phyloP scores from a whole-genome alignment of 345 rosid genomes.

The Aegle marmelos region DNA sequence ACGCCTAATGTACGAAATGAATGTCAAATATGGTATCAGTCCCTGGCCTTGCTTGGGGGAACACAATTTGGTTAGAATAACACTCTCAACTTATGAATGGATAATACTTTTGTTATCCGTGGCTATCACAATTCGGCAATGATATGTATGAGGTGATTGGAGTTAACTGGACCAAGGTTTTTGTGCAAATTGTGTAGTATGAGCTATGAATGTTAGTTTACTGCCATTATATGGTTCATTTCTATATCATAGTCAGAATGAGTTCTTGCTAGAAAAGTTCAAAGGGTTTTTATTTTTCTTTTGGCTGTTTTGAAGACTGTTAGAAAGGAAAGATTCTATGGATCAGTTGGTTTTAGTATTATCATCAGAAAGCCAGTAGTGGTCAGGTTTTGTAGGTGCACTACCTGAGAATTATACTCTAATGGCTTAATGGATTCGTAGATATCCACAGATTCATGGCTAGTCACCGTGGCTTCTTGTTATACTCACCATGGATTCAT shows the following conservation, averaged over 20 bases:
- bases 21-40: background rate
- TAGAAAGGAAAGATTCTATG: background rate
- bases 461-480: no score
- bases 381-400: background rate
- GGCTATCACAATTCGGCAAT: background rate
- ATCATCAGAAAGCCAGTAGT: background rate
- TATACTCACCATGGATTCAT: no score
- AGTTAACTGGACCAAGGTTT: background rate
- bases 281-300: background rate
- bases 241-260: background rate
- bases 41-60: background rate
- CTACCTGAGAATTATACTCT: background rate
- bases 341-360: background rate
- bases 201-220: background rate
- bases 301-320: background rate
- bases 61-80: background rate
- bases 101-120: no score
- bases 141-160: background rate
- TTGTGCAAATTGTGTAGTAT: background rate
- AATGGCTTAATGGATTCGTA: background rate
- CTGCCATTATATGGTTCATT: background rate
- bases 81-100: background rate
- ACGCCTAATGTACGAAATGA: background rate
- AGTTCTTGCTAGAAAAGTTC: background rate
- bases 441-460: no score